A percentile compares a stretch with the other conserved stretches of the same genome.
Conservation (phyloP, 768 basidiomycete genomes). For the Arthromyces matolae region DNA sequence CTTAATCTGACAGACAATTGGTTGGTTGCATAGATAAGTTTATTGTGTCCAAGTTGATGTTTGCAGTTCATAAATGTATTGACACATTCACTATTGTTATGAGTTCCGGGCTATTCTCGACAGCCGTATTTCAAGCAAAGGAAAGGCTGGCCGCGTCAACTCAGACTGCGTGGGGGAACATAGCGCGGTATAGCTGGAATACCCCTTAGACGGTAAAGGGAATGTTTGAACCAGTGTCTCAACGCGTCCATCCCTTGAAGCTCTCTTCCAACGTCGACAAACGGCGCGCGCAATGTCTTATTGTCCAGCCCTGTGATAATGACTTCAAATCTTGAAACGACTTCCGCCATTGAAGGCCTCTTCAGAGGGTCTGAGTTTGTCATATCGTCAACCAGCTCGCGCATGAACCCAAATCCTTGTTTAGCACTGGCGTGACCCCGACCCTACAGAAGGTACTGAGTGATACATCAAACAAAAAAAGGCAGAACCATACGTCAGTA, state of each 20-base stretch:
- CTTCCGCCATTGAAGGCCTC: constrained; percentile 31
- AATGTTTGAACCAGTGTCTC: neutral
- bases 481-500: constrained; percentile 16
- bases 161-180: no score
- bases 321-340: constrained; percentile 21
- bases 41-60: no score
- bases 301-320: constrained; percentile 17
- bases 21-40: no score
- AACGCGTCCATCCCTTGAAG: neutral
- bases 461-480: no score
- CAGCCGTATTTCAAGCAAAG: constrained; percentile 87
- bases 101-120: no score
- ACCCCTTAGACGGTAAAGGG: neutral
- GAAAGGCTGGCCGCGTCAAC: constrained; percentile 88
- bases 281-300: constrained; percentile 27
- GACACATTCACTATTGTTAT: no score
- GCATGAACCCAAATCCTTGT: no score
- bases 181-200: neutral
- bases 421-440: no score
- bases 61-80: no score
- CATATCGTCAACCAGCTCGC: constrained; percentile 16
- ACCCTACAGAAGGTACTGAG: no score
- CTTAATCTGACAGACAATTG: no score
- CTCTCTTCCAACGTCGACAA: constrained; percentile 5
- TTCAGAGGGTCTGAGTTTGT: constrained; percentile 24